Conservation (phyloP, 495 filamentous ascomycete genomes). For the Lepidopterella palustris region DNA sequence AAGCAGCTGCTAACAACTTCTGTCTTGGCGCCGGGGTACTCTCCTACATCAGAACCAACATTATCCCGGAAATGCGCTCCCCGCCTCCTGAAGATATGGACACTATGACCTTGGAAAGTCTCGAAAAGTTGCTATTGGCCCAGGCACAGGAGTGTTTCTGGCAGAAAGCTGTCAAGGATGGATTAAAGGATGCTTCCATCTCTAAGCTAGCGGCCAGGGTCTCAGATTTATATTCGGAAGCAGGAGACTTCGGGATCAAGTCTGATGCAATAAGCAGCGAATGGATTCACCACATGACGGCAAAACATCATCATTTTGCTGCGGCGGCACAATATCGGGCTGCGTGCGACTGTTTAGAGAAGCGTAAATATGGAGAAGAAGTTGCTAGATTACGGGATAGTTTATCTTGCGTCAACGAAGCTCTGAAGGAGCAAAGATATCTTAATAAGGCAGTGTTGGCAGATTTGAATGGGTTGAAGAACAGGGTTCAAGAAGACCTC, state of each 20-base stretch:
- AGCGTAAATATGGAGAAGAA: constrained; percentile 92
- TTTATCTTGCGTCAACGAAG: constrained; percentile 75
- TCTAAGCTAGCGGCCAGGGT: constrained; percentile 87
- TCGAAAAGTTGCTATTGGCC: constrained; percentile 77
- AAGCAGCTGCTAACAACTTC: constrained; percentile 85
- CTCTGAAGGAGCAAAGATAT: constrained; percentile 76
- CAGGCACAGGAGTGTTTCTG: constrained; percentile 97
- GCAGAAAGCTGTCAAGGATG: constrained; percentile 94
- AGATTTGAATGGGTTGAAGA: constrained; percentile 79
- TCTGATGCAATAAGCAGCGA: constrained; percentile 84
- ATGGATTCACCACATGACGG: constrained; percentile 97
- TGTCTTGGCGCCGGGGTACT: constrained; percentile 84
- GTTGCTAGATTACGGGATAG: constrained; percentile 80
- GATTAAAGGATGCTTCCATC: constrained; percentile 83
- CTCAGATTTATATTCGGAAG: constrained; percentile 81
- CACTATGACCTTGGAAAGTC: constrained; percentile 69
- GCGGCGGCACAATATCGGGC: constrained; percentile 94
- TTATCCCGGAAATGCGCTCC: constrained; percentile 79
- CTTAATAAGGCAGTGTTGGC: constrained; percentile 76
- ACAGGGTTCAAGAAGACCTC: constrained; percentile 72
- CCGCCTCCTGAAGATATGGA: constrained; percentile 96
- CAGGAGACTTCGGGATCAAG: constrained; percentile 78
- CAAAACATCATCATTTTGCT: constrained; percentile 96
- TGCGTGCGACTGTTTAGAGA: constrained; percentile 86
- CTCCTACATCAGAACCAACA: constrained; percentile 64